phyloP scores from a whole-genome alignment of 306 rosid species.

The Cucurbita maxima region DNA sequence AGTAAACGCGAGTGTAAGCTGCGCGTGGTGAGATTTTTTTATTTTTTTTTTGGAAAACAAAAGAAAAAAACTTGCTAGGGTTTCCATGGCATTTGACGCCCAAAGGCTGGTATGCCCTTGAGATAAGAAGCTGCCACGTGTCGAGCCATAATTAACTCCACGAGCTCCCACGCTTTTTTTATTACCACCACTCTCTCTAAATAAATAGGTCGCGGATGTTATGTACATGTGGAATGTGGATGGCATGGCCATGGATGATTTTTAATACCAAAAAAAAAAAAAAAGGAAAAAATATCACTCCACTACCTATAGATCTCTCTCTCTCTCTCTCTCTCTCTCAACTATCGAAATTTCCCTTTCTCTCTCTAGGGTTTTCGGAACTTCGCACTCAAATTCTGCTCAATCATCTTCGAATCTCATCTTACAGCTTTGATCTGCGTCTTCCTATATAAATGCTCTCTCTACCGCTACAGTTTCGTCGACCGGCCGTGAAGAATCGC shows the following conservation, averaged over 20 bases:
- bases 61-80: constrained; percentile 32
- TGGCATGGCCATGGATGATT: constrained; percentile 8
- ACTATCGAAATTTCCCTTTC: constrained; percentile 17
- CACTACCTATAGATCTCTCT: constrained; percentile 7
- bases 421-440: constrained; percentile 11
- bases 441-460: constrained; percentile 14
- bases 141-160: background rate
- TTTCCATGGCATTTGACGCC: constrained; percentile 19
- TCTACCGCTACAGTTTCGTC: constrained; percentile 11
- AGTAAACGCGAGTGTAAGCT: constrained; percentile 20
- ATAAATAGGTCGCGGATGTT: constrained; percentile 2
- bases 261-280: background rate
- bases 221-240: constrained; percentile 5
- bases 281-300: background rate
- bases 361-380: constrained; percentile 71
- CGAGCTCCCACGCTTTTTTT: background rate
- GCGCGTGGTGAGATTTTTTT: constrained; percentile 26
- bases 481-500: background rate
- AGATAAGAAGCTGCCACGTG: constrained; percentile 40
- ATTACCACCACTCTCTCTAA: background rate
- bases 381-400: constrained; percentile 51
- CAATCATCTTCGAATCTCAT: constrained; percentile 24
- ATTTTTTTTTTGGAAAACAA: background rate
- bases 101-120: constrained; percentile 22
- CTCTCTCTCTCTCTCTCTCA: constrained; percentile 16